Conservation (phyloP, 306 rosid species). For the Sicyos edulis region DNA sequence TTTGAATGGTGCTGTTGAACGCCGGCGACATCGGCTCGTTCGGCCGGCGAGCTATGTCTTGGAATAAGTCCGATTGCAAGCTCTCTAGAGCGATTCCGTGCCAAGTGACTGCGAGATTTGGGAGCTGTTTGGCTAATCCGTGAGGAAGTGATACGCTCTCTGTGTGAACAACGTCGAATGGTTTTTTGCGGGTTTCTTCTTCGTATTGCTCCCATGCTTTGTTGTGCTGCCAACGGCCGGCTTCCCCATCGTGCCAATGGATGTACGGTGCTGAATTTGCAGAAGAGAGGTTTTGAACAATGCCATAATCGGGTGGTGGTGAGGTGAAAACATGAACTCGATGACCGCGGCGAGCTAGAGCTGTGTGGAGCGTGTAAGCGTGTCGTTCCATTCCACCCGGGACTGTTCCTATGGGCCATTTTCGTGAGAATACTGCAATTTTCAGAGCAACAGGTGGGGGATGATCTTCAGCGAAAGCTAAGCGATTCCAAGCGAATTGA, state of each 20-base stretch:
- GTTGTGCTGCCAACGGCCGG: slow-evolving; percentile 80
- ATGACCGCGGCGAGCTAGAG: slow-evolving; percentile 74
- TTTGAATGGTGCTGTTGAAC: slow-evolving; percentile 54
- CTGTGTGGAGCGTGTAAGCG: slow-evolving; percentile 76
- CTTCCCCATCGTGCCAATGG: slow-evolving; percentile 82
- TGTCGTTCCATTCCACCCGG: slow-evolving; percentile 99
- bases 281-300: slow-evolving; percentile 22
- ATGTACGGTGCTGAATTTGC: slow-evolving; percentile 46
- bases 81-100: slow-evolving; percentile 93
- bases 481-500: slow-evolving; percentile 78
- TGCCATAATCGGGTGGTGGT: slow-evolving; percentile 34
- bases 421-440: slow-evolving; percentile 82
- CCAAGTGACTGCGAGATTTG: slow-evolving; percentile 90
- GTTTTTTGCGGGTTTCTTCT: slow-evolving; percentile 41
- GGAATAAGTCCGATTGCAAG: slow-evolving; percentile 73
- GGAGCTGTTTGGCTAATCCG: slow-evolving; percentile 51
- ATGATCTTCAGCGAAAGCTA: slow-evolving; percentile 30
- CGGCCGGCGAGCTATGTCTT: slow-evolving; percentile 52
- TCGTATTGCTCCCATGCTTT: slow-evolving; percentile 82
- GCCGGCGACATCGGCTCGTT: slow-evolving; percentile 55
- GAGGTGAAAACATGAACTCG: slow-evolving; percentile 81
- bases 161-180: slow-evolving; percentile 83
- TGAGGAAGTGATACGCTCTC: slow-evolving; percentile 96
- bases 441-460: slow-evolving; percentile 44
- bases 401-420: slow-evolving; percentile 76